These are phyloP conservation scores for Dillenia suffruticosa DNA, from an alignment of 164 flowering plant species.

Conservation along the genomic window DNA sequence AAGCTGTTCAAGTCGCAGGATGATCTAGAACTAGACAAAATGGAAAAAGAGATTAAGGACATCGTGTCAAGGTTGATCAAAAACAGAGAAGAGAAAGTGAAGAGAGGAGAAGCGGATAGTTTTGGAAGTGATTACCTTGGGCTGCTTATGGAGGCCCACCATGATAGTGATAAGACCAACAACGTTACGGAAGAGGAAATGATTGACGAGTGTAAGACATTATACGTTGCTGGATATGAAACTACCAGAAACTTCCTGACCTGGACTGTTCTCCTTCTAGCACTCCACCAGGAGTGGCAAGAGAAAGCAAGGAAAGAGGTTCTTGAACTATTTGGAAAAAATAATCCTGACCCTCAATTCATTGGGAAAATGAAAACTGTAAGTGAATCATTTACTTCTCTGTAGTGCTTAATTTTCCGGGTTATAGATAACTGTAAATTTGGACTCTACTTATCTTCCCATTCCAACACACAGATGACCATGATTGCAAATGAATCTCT, in stretches of 20 bases:
- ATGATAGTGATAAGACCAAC: slow-evolving; percentile 12
- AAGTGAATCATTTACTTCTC: slow-evolving; percentile 4
- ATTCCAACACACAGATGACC: background rate
- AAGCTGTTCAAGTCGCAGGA: slow-evolving; percentile 16
- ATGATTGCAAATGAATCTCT: slow-evolving; percentile 10
- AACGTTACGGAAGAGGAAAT: slow-evolving; percentile 3
- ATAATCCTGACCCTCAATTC: slow-evolving; percentile 8
- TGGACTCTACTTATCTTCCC: background rate
- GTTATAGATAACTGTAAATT: background rate
- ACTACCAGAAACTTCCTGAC: background rate
- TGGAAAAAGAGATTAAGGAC: slow-evolving; percentile 24
- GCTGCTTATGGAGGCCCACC: slow-evolving; percentile 8
- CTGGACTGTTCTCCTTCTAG: slow-evolving; percentile 6
- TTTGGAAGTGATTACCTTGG: slow-evolving; percentile 32
- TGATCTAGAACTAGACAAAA: slow-evolving; percentile 29
- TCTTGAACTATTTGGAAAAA: background rate
- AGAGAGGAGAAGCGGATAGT: slow-evolving; percentile 7
- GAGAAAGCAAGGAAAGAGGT: background rate
- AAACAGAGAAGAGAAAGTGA: slow-evolving; percentile 20
- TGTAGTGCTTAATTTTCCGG: slow-evolving; percentile 2
- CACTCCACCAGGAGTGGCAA: slow-evolving; percentile 1
- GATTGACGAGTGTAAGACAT: slow-evolving; percentile 6
- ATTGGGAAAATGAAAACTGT: slow-evolving; percentile 8
- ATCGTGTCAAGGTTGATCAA: slow-evolving; percentile 19
- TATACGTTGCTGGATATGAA: slow-evolving; percentile 10